Evolutionary conservation across 1,139 yeast species (phyloP).

Genomic region (Blastobotrys indianensis): DNA sequence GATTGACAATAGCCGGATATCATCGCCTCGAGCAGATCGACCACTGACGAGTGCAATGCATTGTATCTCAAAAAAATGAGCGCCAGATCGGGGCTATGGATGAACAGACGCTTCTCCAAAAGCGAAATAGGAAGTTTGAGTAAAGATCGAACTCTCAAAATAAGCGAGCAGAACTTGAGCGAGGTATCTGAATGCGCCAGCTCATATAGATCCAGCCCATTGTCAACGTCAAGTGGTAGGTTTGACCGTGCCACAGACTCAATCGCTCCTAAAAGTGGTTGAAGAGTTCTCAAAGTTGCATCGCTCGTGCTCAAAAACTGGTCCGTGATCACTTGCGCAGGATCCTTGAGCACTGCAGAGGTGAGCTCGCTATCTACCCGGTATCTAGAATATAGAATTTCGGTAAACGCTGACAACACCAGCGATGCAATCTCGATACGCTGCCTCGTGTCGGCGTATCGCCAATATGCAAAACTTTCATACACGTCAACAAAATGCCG

Average conservation of each 20-base stretch:
- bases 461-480: conserved; percentile 71
- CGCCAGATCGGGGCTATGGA: conserved; percentile 52
- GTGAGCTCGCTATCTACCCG: conserved; percentile 39
- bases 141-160: conserved; percentile 51
- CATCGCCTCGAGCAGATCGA: conserved; percentile 56
- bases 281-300: conserved; percentile 50
- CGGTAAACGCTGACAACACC: conserved; percentile 51
- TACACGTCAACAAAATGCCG: conserved; percentile 58
- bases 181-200: conserved; percentile 34
- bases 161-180: conserved; percentile 39
- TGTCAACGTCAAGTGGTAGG: conserved; percentile 41
- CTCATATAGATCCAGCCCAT: conserved; percentile 25
- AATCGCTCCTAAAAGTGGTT: conserved; percentile 50
- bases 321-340: conserved; percentile 47
- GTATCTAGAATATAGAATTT: conserved; percentile 50
- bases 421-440: conserved; percentile 57
- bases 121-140: conserved; percentile 50
- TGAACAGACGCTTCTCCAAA: conserved; percentile 57
- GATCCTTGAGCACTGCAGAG: conserved; percentile 42
- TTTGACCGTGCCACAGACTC: conserved; percentile 42
- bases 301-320: conserved; percentile 52
- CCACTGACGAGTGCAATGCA: conserved; percentile 45
- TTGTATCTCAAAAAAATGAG: conserved; percentile 50
- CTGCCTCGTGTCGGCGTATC: conserved; percentile 51
- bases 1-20: conserved; percentile 53